These are phyloP conservation scores for Coniosporium tulheliwenetii DNA, from an alignment of 2,329 filamentous ascomycete species.

Conservation along the genomic window DNA sequence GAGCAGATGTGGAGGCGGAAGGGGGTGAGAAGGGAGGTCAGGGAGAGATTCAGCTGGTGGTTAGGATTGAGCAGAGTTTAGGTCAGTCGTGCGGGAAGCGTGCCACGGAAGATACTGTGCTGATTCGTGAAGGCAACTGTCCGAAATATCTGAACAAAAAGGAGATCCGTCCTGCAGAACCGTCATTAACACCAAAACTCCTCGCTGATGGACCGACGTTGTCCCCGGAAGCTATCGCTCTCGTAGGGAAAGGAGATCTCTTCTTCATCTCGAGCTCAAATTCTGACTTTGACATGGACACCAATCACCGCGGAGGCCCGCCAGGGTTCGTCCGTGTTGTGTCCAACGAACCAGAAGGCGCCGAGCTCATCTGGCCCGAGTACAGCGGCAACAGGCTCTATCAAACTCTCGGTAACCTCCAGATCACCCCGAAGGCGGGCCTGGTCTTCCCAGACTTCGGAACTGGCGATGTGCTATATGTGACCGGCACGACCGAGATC, in stretches of 20 bases:
- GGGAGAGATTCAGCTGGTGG: slow-evolving; percentile 40
- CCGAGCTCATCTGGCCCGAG: slow-evolving; percentile 59
- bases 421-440: slow-evolving; percentile 49
- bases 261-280: slow-evolving; percentile 63
- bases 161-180: slow-evolving; percentile 37
- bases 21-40: slow-evolving; percentile 6
- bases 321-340: slow-evolving; percentile 58
- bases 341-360: slow-evolving; percentile 31
- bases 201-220: slow-evolving; percentile 33
- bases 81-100: slow-evolving; percentile 19
- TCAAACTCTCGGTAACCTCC: slow-evolving; percentile 67
- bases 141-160: slow-evolving; percentile 78
- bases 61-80: slow-evolving; percentile 55
- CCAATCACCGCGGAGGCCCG: slow-evolving; percentile 64
- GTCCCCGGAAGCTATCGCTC: slow-evolving; percentile 35
- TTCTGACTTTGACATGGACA: slow-evolving; percentile 55
- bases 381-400: slow-evolving; percentile 76
- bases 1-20: slow-evolving; percentile 13
- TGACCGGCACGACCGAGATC: slow-evolving; percentile 53
- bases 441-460: slow-evolving; percentile 60
- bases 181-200: slow-evolving; percentile 31
- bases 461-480: slow-evolving; percentile 57
- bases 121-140: slow-evolving; percentile 46
- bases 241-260: slow-evolving; percentile 52
- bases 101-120: too few species aligned